A percentile compares a stretch with the other conserved stretches of the same genome.
Evolutionary conservation across 176 grass and related monocot genomes (phyloP).

Genomic region (sorghum (Sorghum bicolor)): DNA sequence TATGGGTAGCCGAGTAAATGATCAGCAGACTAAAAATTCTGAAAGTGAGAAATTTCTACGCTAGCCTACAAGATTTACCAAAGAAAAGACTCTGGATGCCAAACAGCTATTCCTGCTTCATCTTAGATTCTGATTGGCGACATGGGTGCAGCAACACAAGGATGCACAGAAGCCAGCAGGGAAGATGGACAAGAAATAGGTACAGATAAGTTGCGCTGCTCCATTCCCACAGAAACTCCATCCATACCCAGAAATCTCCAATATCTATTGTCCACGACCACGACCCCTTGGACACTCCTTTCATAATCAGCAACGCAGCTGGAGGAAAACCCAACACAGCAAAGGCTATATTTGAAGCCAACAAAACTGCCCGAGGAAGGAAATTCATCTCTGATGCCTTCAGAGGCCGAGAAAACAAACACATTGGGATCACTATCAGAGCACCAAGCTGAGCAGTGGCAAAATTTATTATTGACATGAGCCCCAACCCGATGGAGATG

Average conservation of each 20-base stretch:
- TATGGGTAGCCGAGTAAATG: background rate
- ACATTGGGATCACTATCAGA: slow-evolving; percentile 79
- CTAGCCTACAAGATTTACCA: background rate
- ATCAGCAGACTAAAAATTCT: background rate
- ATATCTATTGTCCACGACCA: slow-evolving; percentile 38
- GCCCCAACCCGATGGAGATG: slow-evolving; percentile 63
- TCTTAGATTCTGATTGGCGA: slow-evolving; percentile 17
- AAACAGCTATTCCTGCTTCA: slow-evolving; percentile 48
- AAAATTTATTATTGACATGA: slow-evolving; percentile 98
- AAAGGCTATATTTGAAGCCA: slow-evolving; percentile 52
- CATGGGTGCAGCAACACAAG: slow-evolving; percentile 82
- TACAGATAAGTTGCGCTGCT: slow-evolving; percentile 92
- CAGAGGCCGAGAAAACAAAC: slow-evolving; percentile 56
- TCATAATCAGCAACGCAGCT: slow-evolving; percentile 41
- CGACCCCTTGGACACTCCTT: slow-evolving; percentile 41
- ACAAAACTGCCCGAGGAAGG: slow-evolving; percentile 24
- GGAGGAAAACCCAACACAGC: slow-evolving; percentile 66
- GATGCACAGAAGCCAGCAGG: slow-evolving; percentile 82
- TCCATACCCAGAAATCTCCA: slow-evolving; percentile 69
- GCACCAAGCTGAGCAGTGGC: slow-evolving; percentile 84
- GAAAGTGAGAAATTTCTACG: background rate
- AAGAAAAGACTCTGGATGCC: background rate
- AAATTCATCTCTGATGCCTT: slow-evolving; percentile 39
- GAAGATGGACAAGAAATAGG: slow-evolving; percentile 70
- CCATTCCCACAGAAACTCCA: slow-evolving; percentile 85